Evolutionary conservation across 257 asterid species (phyloP).

Genomic region (Rehmannia glutinosa): DNA sequence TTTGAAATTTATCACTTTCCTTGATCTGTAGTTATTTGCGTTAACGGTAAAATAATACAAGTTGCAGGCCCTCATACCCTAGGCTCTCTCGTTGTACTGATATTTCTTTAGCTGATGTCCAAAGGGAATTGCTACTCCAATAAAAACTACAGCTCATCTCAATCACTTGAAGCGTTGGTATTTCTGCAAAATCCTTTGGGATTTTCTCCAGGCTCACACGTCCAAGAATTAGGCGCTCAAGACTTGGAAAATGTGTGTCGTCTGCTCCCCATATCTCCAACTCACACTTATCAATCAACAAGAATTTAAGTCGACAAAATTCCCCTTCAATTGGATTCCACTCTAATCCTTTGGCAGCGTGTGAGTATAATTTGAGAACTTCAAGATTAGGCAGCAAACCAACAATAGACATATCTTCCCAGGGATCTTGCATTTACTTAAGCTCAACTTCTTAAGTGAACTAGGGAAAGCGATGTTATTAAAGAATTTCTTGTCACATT

Average conservation of each 20-base stretch:
- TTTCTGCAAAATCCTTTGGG: background rate
- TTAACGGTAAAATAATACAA: too few species aligned
- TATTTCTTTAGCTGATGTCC: background rate
- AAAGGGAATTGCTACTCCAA: background rate
- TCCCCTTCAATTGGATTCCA: background rate
- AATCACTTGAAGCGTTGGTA: background rate
- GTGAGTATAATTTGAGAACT: background rate
- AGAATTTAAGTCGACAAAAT: background rate
- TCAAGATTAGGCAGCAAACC: background rate
- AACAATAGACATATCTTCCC: background rate
- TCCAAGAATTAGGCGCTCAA: background rate
- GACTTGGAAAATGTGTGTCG: background rate
- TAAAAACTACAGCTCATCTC: too few species aligned
- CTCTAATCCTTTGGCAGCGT: background rate
- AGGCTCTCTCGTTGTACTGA: background rate
- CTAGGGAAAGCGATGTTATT: background rate
- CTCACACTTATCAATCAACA: background rate
- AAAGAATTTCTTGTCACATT: background rate
- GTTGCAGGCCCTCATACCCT: background rate
- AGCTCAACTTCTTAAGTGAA: background rate
- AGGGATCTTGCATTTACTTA: background rate
- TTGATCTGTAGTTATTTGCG: too few species aligned
- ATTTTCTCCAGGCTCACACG: background rate
- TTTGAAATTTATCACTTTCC: too few species aligned
- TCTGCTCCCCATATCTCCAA: background rate